Base-by-base conservation (phyloP, 768 basidiomycete species). In the Tephrocybe sp. region DNA sequence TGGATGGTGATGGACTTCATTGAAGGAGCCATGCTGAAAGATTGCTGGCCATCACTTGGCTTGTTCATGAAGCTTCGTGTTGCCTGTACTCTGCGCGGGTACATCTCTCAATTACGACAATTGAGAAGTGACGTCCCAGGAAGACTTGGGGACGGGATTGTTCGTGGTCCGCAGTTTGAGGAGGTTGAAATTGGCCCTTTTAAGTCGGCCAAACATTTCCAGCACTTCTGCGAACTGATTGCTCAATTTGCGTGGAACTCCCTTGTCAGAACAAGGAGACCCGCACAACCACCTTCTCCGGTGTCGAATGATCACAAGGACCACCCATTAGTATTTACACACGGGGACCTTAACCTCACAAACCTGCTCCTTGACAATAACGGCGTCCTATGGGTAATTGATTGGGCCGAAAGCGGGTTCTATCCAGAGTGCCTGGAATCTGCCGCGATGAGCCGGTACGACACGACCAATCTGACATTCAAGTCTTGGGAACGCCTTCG, bases 311-410 rank as follows among this genome's bases (percentile, higher is more conserved):
- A 45, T 2, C 48, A 53, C 18, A 49, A 51, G 18, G 34, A 51
- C 14, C 46, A 28, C 23, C 46, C 45, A n/a, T 54, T 66, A 17
- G 61, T 61, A 14, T 56, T 68, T n/a, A 62, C 56, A 8, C 68
- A 71, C 46, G 39, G 40, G 7, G 69, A 70, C 41, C 42, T 70
- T 7, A 58, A 62, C 45, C 49, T 60, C n/a, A 42, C 54, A 4
- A 68, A 70, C 48, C 42, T 67, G 34, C 48, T 68, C 18, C 39
- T 68, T 6, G 58, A 50, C n/a, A 53, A 63, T 3, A 61, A 64
- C 34, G 66, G 64, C 1, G 49, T 49, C 14, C 45, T 70, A 5
- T 71, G 67, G 67, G 41, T 70, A 15, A 55, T 70, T 32, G 69
- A 70, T 54, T 70, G 66, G 65, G 64, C 32, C 0, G 42, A 49